These are phyloP conservation scores for Trichosanthes cucumerina DNA, from an alignment of 306 rosid species.

Conservation along the genomic window DNA sequence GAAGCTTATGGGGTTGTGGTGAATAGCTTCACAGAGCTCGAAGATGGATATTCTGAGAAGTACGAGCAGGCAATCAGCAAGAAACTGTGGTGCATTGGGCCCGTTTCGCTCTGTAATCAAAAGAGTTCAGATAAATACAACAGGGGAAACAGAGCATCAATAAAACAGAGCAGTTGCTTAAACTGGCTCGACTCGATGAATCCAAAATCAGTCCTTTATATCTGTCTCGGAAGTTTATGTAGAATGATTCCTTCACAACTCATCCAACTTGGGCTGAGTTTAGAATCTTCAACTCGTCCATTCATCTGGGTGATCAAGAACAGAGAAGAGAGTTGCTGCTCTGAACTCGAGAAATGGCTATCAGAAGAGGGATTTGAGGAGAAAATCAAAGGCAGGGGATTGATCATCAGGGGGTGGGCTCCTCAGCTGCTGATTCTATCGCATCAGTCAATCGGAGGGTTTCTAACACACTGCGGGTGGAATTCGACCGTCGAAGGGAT, in stretches of 20 bases:
- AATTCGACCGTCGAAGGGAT: constrained; percentile 57
- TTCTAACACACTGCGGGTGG: constrained; percentile 78
- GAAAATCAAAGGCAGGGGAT: constrained; percentile 51
- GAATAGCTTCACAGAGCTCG: constrained; percentile 61
- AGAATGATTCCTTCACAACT: constrained; percentile 48
- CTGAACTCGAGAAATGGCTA: constrained; percentile 54
- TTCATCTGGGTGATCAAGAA: constrained; percentile 65
- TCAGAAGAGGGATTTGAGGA: constrained; percentile 39
- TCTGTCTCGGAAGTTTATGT: constrained; percentile 70
- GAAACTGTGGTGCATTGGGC: constrained; percentile 76
- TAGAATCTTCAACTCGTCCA: constrained; percentile 50
- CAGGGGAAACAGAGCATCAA: constrained; percentile 61
- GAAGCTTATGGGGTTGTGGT: constrained; percentile 50
- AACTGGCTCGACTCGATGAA: constrained; percentile 53
- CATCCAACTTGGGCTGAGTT: constrained; percentile 49
- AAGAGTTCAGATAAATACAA: constrained; percentile 41
- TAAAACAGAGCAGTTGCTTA: constrained; percentile 35
- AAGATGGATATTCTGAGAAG: constrained; percentile 26
- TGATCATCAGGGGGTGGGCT: constrained; percentile 67
- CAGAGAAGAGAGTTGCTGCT: constrained; percentile 17
- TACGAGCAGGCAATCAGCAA: constrained; percentile 33
- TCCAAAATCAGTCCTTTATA: constrained; percentile 58
- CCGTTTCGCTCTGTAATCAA: constrained; percentile 49
- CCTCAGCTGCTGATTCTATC: constrained; percentile 59
- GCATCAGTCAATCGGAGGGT: constrained; percentile 46